Evolutionary conservation across 192 early-diverging fungal species (phyloP), one percentile per base, ranked within the genome.

Genomic region (Thamnidium elegans): DNA sequence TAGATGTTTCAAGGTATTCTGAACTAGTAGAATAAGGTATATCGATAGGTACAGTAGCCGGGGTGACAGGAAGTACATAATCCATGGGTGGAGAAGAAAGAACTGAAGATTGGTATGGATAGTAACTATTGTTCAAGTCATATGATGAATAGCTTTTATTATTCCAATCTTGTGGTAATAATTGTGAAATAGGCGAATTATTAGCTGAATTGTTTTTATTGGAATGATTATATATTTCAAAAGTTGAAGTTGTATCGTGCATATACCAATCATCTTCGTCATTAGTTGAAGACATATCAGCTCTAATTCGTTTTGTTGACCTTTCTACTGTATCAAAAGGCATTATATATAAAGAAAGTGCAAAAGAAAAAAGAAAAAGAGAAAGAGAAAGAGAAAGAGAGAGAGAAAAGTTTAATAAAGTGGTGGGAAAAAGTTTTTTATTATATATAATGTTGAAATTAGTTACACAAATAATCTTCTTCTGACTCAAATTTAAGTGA

Each of bases 321-420:
- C 48, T 65, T 19, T 66, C 58, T 39, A 71, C 53, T 17, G 64
- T 71, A 54, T 59, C 70, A 71, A 66, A 71, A 1, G 70, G 70
- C 70, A 71, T 69, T 8, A 52, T 52, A 52, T 23, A 56, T 56
- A 47, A 50, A 11, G 32, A 43, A 62, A 34, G 50, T 23, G 34
- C 32, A 50, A 1, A 42, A 47, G 14, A 55, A 47, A 6, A 51
- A 31, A 54, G 10, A 32, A 17, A 17, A 21, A 52, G 46, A 48
- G 17, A 55, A 26, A 55, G 52, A 55, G 39, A 32, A 39, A 50
- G n/a, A 26, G 45, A 50, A 66, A 50, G 9, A 52, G 46, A 48
- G 17, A 50, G 32, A 67, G 31, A 45, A 52, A 48, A 51, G 46
- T 61, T 45, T 45, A 13, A 48, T 13, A 15, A 48, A 14, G 46